Evolutionary conservation across 331 rosid species (phyloP), one percentile per base, ranked within the genome.

Genomic region (Phaseolus coccineus): DNA sequence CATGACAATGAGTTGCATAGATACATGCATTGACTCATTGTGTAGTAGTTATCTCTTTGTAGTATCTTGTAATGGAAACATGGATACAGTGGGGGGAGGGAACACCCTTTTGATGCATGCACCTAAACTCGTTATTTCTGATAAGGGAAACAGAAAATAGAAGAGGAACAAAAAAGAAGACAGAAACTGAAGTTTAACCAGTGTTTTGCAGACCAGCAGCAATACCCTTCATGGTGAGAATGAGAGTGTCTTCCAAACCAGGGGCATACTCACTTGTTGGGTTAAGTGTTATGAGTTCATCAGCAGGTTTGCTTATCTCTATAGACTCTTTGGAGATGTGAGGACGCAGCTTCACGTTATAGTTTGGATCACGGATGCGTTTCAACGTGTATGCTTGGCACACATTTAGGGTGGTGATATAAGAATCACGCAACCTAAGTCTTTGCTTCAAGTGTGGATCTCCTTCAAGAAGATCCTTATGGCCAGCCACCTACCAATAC

Each of bases 161-260:
- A 33, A 40, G 24, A 6, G 31, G 27, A 37, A 25, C 8, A 8
- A n/a, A 74, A 2, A 55, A 3, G 10, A 62, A 71, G 27, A 53
- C 31, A 42, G 28, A 62, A 62, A 37, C 64, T 56, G 31, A 14
- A 39, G 30, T 39, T 77, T 86, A 94, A 79, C 98, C 98, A 0
- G 98, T 94, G 92, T 94, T 94, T 80, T 94, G 98, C 88, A 94
- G 0, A 69, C 98, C 98, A 73, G 98, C 98, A 77, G 98, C 98
- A 80, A 94, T 89, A 74, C 98, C 98, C 92, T 94, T 94, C 98
- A 94, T 94, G 66, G 98, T 94, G 86, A 92, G 83, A 79, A 94
- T 92, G 80, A 94, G 96, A 64, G 98, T 94, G 85, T 94, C 98
- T 86, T 94, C 98, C 76, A 94, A 82, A 80, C 98, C 98, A 44